These are phyloP conservation scores for Leptographium procerum DNA, from an alignment of 2,329 filamentous ascomycete genomes.

Conservation along the genomic window DNA sequence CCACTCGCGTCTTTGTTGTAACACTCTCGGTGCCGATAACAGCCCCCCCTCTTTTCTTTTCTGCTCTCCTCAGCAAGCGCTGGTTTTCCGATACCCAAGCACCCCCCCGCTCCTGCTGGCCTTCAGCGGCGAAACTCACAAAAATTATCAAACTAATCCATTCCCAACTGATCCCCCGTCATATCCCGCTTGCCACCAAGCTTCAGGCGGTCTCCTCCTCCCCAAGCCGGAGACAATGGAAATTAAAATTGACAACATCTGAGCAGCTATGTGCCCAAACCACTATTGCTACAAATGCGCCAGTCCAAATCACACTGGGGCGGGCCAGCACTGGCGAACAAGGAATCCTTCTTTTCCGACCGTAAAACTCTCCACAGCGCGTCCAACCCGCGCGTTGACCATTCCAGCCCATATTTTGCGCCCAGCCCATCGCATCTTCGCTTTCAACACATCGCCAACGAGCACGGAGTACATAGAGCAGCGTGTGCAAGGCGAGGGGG, in stretches of 20 bases:
- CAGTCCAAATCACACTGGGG: background rate
- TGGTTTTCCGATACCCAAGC: slow-evolving; percentile 12
- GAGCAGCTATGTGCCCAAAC: background rate
- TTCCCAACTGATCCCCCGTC: too few relatives aligned
- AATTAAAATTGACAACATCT: background rate
- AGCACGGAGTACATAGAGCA: too few relatives aligned
- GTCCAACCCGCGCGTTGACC: too few relatives aligned
- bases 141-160: too few relatives aligned
- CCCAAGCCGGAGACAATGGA: too few relatives aligned
- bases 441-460: too few relatives aligned
- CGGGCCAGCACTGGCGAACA: background rate
- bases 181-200: background rate
- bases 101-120: slow-evolving; percentile 4
- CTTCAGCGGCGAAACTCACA: background rate
- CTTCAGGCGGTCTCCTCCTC: background rate
- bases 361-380: too few relatives aligned
- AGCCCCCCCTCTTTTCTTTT: background rate
- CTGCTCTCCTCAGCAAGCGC: background rate
- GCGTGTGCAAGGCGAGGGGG: too few relatives aligned
- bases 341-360: too few relatives aligned
- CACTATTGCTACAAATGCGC: background rate
- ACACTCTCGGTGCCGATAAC: background rate
- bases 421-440: too few relatives aligned
- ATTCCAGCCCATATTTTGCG: too few relatives aligned
- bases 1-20: background rate